phyloP scores from a whole-genome alignment of 331 rosid genomes.

The Cydonia oblonga region DNA sequence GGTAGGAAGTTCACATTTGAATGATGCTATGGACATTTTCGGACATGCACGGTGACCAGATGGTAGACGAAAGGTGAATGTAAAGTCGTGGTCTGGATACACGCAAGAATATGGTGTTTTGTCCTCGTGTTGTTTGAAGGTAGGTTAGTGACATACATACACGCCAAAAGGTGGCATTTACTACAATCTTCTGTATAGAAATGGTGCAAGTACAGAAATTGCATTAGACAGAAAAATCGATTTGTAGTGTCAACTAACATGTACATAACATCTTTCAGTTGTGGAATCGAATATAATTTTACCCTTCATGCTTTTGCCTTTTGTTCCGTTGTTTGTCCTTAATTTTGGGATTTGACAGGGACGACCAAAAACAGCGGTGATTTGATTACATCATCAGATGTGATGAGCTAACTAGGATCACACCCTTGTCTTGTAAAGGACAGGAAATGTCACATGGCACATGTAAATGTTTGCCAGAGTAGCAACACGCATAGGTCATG shows the following conservation, averaged over 20 bases:
- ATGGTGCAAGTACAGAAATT: conserved; percentile 12
- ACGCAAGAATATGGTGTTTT: not conserved
- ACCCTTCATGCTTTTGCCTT: not conserved
- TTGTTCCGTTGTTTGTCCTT: not conserved
- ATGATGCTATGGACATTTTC: conserved; percentile 13
- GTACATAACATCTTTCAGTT: conserved; percentile 19
- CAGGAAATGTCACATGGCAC: not conserved
- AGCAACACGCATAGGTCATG: not conserved
- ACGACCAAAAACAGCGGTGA: too few species aligned
- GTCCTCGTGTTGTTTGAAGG: not conserved
- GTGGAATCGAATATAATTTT: conserved; percentile 20
- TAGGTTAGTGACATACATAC: not conserved
- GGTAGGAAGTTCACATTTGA: conserved; percentile 6
- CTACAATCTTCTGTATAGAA: conserved; percentile 18
- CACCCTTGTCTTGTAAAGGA: not conserved
- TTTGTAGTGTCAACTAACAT: conserved; percentile 13
- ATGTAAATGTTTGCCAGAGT: not conserved
- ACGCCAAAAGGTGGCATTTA: not conserved
- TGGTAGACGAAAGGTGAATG: not conserved
- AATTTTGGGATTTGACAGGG: not conserved
- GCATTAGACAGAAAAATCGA: not conserved
- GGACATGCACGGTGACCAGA: conserved; percentile 6
- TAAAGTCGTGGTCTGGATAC: not conserved
- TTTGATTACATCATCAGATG: too few species aligned
- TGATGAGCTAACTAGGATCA: not conserved